Conservation (phyloP, 2,329 filamentous ascomycete species). For the Allantophomopsis lycopodina region DNA sequence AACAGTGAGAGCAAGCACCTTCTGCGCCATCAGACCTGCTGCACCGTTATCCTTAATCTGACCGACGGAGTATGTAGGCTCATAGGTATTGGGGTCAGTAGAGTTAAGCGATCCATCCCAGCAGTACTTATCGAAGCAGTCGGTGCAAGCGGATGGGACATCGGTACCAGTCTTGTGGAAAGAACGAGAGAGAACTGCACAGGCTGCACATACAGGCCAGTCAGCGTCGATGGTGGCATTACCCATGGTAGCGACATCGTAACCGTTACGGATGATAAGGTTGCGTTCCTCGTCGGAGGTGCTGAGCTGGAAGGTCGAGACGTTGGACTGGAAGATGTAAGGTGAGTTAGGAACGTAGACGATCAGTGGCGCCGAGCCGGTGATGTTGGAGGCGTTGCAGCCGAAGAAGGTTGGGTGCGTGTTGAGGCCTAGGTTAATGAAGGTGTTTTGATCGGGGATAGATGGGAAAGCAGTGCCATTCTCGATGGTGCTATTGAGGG, state of each 20-base stretch:
- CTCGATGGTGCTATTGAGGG: conserved; percentile 35
- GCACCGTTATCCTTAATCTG: not conserved
- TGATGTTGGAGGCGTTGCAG: conserved; percentile 53
- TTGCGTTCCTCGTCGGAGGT: conserved; percentile 58
- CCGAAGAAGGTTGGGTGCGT: conserved; percentile 68
- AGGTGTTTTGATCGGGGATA: conserved; percentile 62
- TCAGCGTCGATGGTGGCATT: conserved; percentile 61
- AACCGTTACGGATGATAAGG: conserved; percentile 75
- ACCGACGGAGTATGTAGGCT: conserved; percentile 4
- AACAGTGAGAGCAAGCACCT: too few relatives aligned
- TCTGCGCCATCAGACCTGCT: too few relatives aligned
- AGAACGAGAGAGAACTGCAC: conserved; percentile 69
- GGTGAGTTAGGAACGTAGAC: conserved; percentile 84
- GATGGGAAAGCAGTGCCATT: conserved; percentile 61
- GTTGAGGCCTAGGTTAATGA: conserved; percentile 66
- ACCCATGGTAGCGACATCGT: conserved; percentile 67
- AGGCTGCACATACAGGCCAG: conserved; percentile 79
- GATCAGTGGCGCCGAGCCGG: conserved; percentile 46
- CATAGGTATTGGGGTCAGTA: conserved; percentile 8
- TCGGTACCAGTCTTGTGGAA: conserved; percentile 55
- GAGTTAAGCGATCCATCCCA: conserved; percentile 56
- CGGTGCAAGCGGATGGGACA: conserved; percentile 56
- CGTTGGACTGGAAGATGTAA: conserved; percentile 64
- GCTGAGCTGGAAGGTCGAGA: conserved; percentile 57
- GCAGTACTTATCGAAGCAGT: conserved; percentile 76